Evolutionary conservation across 257 asterid species (phyloP).

Genomic region (Solanum boliviense): DNA sequence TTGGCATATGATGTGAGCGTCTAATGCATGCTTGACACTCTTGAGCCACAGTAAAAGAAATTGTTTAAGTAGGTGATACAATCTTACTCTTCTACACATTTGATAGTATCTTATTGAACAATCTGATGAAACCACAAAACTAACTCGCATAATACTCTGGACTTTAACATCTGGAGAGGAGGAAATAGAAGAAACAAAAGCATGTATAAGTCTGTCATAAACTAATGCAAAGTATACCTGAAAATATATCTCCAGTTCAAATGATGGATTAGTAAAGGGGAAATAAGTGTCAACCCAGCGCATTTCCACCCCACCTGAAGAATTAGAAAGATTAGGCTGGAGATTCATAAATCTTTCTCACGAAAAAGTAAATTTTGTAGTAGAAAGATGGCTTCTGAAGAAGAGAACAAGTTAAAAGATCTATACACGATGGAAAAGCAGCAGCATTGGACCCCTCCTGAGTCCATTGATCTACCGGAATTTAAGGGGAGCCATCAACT

Average conservation of each 20-base stretch:
- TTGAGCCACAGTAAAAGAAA: background rate
- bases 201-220: background rate
- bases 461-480: background rate
- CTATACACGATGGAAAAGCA: background rate
- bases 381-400: background rate
- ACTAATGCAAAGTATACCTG: constrained; percentile 35
- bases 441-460: background rate
- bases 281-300: constrained; percentile 96
- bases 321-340: constrained; percentile 6
- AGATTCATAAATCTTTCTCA: background rate
- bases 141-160: background rate
- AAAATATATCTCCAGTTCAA: constrained; percentile 88
- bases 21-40: background rate
- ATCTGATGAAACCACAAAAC: background rate
- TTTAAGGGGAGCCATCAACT: background rate
- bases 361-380: background rate
- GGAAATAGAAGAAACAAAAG: background rate
- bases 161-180: background rate
- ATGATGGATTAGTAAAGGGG: constrained; percentile 91
- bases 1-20: background rate
- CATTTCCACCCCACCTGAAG: constrained; percentile 87
- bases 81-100: background rate
- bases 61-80: background rate
- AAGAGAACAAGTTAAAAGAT: background rate
- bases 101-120: background rate